These are phyloP conservation scores for Claviceps paspali DNA, from an alignment of 2,329 filamentous ascomycete genomes.

Conservation along the genomic window DNA sequence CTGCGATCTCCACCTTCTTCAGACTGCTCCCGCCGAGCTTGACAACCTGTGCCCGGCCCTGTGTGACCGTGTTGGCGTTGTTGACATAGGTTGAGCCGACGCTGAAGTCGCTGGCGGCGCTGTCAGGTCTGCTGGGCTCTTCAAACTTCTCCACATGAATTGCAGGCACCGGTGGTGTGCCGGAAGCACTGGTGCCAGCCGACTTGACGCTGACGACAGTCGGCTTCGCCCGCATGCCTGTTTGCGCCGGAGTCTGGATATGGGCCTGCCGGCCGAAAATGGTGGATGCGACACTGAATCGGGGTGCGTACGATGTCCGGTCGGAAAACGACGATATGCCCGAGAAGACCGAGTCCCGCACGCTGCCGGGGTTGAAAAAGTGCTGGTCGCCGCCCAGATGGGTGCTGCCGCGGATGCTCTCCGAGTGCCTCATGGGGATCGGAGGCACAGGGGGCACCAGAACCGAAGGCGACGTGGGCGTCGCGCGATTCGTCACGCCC, in stretches of 20 bases:
- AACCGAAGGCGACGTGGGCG: slow-evolving; percentile 63
- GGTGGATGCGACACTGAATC: slow-evolving; percentile 74
- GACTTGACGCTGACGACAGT: slow-evolving; percentile 88
- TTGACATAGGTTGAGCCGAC: slow-evolving; percentile 55
- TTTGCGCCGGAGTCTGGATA: slow-evolving; percentile 68
- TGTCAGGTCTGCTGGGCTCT: slow-evolving; percentile 28
- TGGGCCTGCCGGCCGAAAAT: slow-evolving; percentile 88
- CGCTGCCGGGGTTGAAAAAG: slow-evolving; percentile 83
- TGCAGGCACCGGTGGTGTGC: slow-evolving; percentile 55
- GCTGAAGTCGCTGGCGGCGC: slow-evolving; percentile 45
- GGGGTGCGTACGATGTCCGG: slow-evolving; percentile 45
- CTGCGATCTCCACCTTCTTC: slow-evolving; percentile 28
- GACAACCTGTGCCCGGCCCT: slow-evolving; percentile 43
- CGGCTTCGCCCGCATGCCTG: slow-evolving; percentile 74
- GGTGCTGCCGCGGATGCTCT: slow-evolving; percentile 27
- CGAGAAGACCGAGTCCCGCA: slow-evolving; percentile 84
- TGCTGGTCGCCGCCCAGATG: slow-evolving; percentile 59
- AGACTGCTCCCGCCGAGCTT: slow-evolving; percentile 37
- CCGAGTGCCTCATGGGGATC: slow-evolving; percentile 55
- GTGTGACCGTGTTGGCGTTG: slow-evolving; percentile 44
- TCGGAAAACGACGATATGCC: slow-evolving; percentile 51
- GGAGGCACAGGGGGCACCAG: slow-evolving; percentile 88
- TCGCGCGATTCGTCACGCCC: slow-evolving; percentile 83
- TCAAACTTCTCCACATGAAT: slow-evolving; percentile 52
- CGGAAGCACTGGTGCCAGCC: slow-evolving; percentile 34